phyloP scores from a whole-genome alignment of 768 basidiomycete genomes.

The Lepiota venenata region DNA sequence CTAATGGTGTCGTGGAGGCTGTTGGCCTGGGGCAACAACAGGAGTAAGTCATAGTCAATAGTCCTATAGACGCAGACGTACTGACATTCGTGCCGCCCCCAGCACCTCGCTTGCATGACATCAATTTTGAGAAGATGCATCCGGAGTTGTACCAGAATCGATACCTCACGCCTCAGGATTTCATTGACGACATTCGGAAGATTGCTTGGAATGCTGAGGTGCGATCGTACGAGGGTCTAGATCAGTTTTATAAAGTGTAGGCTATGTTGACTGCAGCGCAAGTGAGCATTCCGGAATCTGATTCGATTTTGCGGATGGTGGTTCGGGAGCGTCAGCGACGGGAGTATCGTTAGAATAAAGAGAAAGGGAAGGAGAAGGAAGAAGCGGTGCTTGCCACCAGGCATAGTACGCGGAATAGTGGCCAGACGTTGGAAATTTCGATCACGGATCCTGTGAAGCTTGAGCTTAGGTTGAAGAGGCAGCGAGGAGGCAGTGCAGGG shows the following conservation, averaged over 20 bases:
- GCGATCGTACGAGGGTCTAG: slow-evolving; percentile 56
- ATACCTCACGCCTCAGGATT: slow-evolving; percentile 86
- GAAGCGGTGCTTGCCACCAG: too few species aligned
- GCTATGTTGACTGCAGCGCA: slow-evolving; percentile 86
- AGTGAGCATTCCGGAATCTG: slow-evolving; percentile 85
- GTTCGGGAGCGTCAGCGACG: slow-evolving; percentile 65
- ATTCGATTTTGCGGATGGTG: slow-evolving; percentile 81
- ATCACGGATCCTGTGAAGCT: slow-evolving; percentile 76
- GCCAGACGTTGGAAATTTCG: slow-evolving; percentile 62
- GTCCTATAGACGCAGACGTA: slow-evolving; percentile 8
- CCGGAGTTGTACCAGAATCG: slow-evolving; percentile 76
- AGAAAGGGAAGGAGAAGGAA: slow-evolving; percentile 28
- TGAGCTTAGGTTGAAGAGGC: slow-evolving; percentile 72
- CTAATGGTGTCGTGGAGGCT: slow-evolving; percentile 44
- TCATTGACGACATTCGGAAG: slow-evolving; percentile 78
- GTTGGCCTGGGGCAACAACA: slow-evolving; percentile 33
- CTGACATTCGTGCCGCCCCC: slow-evolving; percentile 20
- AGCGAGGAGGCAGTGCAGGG: slow-evolving; percentile 49
- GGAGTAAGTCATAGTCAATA: slow-evolving; percentile 23
- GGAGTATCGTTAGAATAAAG: slow-evolving; percentile 52
- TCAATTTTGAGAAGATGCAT: slow-evolving; percentile 93
- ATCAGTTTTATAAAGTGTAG: slow-evolving; percentile 77
- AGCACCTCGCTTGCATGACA: slow-evolving; percentile 62
- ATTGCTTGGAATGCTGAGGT: slow-evolving; percentile 83
- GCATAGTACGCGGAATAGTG: slow-evolving; percentile 75